Base-by-base conservation (phyloP, 1,284 basidiomycete species). In the Tilletia indica region DNA sequence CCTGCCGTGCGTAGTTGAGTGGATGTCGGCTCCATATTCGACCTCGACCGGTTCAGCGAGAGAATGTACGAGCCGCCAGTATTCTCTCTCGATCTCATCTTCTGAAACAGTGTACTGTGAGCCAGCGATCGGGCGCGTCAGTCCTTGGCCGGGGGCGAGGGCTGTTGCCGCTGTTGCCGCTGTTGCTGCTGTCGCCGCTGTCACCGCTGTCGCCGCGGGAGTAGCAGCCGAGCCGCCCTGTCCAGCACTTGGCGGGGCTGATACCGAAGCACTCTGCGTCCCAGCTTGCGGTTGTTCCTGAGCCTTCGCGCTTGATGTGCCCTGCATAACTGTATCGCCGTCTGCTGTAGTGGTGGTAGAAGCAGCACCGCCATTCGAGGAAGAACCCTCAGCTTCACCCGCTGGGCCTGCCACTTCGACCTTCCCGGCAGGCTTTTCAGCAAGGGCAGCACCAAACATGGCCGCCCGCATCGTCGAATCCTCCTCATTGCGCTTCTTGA, bases 1-100 rank as follows among this genome's bases (percentile, higher is more conserved):
- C 56, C 56, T 94, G 83, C 97, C 96, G 80, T 98, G 94, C 3
- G 93, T 96, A 0, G 95, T 95, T 3, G 95, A 97, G 85, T 98
- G 95, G 36, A 99, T 92, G 84, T 99, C 97, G 0, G 97, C 97
- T 36, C 97, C 97, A 82, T 99, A 99, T 85, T 99, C 97, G 58
- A 99, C 91, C 85, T 99, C 97, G 21, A 99, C 94, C 0, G 93
- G 95, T 84, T 99, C 96, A 56, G 89, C 87, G 67, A 90, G 89
- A 47, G 91, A 92, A 84, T 97, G 91, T 4, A 97, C 94, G 67
- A 99, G 88, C 54, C 95, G 88, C 97, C 97, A 99, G 83, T 99
- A 99, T 85, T 99, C 96, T 68, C 89, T 88, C 87, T 99, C 97
- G 1, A 98, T 89, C 77, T 97, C 93, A 76, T 91, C 89, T 85